Conservation (phyloP, 2,329 filamentous ascomycete species). For the Ploettnerulaceae sp. region DNA sequence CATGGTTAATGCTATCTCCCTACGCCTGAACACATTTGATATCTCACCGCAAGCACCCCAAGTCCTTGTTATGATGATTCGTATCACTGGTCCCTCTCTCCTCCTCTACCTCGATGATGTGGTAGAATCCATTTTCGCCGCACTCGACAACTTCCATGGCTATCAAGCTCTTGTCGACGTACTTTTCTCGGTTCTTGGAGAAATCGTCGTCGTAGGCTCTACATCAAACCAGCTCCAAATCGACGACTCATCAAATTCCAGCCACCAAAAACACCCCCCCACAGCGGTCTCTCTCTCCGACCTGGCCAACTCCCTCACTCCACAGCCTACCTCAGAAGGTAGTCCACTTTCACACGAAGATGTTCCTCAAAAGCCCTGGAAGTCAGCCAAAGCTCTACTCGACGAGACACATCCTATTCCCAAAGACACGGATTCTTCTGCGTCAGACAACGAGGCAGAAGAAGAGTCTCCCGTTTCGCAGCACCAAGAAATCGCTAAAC, state of each 20-base stretch:
- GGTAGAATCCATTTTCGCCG: slow-evolving; percentile 83
- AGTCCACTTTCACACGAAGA: slow-evolving; percentile 22
- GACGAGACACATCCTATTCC: slow-evolving; percentile 27
- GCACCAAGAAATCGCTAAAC: slow-evolving; percentile 48
- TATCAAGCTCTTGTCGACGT: slow-evolving; percentile 82
- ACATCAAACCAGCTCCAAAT: slow-evolving; percentile 48
- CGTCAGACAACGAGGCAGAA: neutral
- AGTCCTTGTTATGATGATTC: slow-evolving; percentile 91
- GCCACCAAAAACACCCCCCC: slow-evolving; percentile 42
- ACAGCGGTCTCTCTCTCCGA: slow-evolving; percentile 39
- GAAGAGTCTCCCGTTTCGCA: slow-evolving; percentile 25
- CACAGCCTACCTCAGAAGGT: slow-evolving; percentile 28
- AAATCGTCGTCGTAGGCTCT: slow-evolving; percentile 77
- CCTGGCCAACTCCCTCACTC: slow-evolving; percentile 56
- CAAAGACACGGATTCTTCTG: neutral
- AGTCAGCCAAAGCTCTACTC: slow-evolving; percentile 35
- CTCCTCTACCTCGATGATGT: slow-evolving; percentile 90
- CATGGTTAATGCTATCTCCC: slow-evolving; percentile 84
- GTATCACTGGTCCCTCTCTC: slow-evolving; percentile 72
- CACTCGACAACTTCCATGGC: slow-evolving; percentile 91
- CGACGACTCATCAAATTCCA: slow-evolving; percentile 22
- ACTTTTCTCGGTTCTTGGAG: slow-evolving; percentile 76
- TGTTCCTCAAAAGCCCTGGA: slow-evolving; percentile 35
- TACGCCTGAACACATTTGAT: slow-evolving; percentile 87
- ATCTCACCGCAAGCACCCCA: slow-evolving; percentile 87